A percentile compares a stretch with the other conserved stretches of the same genome.
Conservation (phyloP, 2,329 filamentous ascomycete genomes). For the Ambrosiella cleistominuta region DNA sequence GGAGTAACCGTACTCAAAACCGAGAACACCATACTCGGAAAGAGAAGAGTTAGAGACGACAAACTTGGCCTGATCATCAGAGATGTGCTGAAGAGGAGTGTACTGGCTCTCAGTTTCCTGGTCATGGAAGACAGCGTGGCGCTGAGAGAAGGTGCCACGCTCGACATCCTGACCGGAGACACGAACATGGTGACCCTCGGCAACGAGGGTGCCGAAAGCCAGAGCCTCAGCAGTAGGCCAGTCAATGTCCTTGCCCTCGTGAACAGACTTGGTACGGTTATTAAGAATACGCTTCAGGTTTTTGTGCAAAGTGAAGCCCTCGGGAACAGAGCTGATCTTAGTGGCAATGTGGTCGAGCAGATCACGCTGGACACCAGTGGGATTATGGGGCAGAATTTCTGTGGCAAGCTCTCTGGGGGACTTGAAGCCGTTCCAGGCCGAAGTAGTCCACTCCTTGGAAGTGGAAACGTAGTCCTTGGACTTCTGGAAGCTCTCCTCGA, state of each 20-base stretch:
- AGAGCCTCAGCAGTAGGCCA: constrained; percentile 95
- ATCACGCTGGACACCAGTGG: constrained; percentile 59
- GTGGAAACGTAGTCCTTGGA: constrained; percentile 96
- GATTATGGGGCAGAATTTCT: constrained; percentile 80
- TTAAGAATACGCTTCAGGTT: constrained; percentile 93
- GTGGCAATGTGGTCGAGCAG: constrained; percentile 67
- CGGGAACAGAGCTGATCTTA: constrained; percentile 60
- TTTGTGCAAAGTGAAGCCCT: constrained; percentile 76
- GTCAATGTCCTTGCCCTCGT: constrained; percentile 87
- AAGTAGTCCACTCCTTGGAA: constrained; percentile 95
- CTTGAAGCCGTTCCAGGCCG: constrained; percentile 98
- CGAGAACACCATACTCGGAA: constrained; percentile 54
- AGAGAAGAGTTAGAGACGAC: constrained; percentile 92
- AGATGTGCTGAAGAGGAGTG: constrained; percentile 77
- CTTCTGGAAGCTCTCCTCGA: constrained; percentile 91
- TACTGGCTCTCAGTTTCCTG: constrained; percentile 88
- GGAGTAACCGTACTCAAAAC: constrained; percentile 98
- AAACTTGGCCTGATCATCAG: constrained; percentile 84
- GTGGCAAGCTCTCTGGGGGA: constrained; percentile 93
- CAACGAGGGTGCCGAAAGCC: constrained; percentile 78
- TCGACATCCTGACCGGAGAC: constrained; percentile 98
- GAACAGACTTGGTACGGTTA: constrained; percentile 78
- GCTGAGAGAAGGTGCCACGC: constrained; percentile 97
- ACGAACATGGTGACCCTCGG: constrained; percentile 90
- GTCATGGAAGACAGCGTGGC: constrained; percentile 92